These are phyloP conservation scores for Diaporthe sp. DNA, from an alignment of 2,329 filamentous ascomycete genomes.

Conservation along the genomic window DNA sequence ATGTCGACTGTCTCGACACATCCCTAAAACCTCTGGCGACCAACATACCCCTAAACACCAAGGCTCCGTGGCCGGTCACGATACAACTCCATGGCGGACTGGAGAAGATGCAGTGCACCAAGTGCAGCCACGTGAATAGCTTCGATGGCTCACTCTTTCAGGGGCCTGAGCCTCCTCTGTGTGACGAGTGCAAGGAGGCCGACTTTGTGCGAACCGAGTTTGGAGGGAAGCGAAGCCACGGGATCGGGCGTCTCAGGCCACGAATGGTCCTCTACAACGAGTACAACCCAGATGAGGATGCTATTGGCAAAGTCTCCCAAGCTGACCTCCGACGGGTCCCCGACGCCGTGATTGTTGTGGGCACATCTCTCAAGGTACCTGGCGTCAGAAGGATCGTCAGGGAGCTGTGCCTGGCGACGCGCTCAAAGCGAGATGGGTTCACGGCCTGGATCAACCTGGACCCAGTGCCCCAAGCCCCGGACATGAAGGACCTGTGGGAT, in stretches of 20 bases:
- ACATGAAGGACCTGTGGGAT: constrained; percentile 95
- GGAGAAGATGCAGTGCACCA: constrained; percentile 96
- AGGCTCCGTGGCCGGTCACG: constrained; percentile 93
- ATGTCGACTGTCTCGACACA: constrained; percentile 96
- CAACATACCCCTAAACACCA: constrained; percentile 82
- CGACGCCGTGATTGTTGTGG: constrained; percentile 94
- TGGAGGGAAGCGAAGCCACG: constrained; percentile 91
- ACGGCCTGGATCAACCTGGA: constrained; percentile 97
- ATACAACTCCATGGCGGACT: constrained; percentile 95
- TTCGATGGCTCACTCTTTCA: constrained; percentile 87
- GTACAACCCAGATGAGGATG: constrained; percentile 95
- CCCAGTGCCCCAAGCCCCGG: constrained; percentile 82
- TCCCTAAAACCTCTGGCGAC: constrained; percentile 85
- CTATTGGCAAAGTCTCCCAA: constrained; percentile 90
- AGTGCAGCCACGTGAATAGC: constrained; percentile 82
- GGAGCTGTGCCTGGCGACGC: constrained; percentile 90
- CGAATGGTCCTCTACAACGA: constrained; percentile 98
- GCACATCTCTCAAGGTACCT: constrained; percentile 95
- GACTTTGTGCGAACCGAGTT: constrained; percentile 82
- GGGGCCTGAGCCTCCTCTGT: constrained; percentile 86
- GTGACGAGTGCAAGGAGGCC: constrained; percentile 78
- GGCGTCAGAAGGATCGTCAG: constrained; percentile 91
- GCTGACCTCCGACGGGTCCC: constrained; percentile 88
- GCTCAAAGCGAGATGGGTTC: constrained; percentile 84
- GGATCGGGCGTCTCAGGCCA: constrained; percentile 89